Conservation (phyloP, 1,139 yeast genomes). For the Scheffersomyces segobiensis region DNA sequence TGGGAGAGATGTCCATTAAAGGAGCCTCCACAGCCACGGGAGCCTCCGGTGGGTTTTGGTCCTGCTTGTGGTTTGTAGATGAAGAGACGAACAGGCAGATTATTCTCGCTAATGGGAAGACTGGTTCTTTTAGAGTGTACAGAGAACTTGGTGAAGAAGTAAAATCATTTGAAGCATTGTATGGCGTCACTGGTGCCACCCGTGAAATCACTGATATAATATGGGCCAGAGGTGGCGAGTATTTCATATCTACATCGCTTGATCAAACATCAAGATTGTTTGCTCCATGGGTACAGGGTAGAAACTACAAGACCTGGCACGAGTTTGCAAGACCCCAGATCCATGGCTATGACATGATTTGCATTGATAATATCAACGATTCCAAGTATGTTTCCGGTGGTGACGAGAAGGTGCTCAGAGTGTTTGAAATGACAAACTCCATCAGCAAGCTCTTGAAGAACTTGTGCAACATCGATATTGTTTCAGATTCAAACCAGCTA, state of each 20-base stretch:
- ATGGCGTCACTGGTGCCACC: conserved; percentile 77
- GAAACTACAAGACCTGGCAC: conserved; percentile 59
- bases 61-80: conserved; percentile 72
- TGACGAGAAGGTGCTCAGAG: conserved; percentile 89
- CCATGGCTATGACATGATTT: conserved; percentile 96
- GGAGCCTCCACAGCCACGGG: conserved; percentile 99
- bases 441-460: conserved; percentile 63
- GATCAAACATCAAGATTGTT: conserved; percentile 92
- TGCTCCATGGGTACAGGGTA: conserved; percentile 55
- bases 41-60: conserved; percentile 97
- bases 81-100: conserved; percentile 37
- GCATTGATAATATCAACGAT: conserved; percentile 62
- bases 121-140: conserved; percentile 93
- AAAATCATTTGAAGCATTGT: conserved; percentile 50
- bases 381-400: conserved; percentile 88
- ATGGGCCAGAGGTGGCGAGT: conserved; percentile 74
- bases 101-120: conserved; percentile 80
- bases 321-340: conserved; percentile 97
- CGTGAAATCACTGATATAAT: conserved; percentile 74
- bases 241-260: conserved; percentile 70
- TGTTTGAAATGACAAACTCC: conserved; percentile 86
- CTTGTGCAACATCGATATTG: conserved; percentile 48
- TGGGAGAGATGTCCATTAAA: conserved; percentile 91
- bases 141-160: conserved; percentile 30
- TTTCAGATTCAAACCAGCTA: conserved; percentile 27